A percentile compares a stretch with the other conserved stretches of the same genome.
phyloP scores from a whole-genome alignment of 495 filamentous ascomycete genomes.

The Penicillium verhagenii region DNA sequence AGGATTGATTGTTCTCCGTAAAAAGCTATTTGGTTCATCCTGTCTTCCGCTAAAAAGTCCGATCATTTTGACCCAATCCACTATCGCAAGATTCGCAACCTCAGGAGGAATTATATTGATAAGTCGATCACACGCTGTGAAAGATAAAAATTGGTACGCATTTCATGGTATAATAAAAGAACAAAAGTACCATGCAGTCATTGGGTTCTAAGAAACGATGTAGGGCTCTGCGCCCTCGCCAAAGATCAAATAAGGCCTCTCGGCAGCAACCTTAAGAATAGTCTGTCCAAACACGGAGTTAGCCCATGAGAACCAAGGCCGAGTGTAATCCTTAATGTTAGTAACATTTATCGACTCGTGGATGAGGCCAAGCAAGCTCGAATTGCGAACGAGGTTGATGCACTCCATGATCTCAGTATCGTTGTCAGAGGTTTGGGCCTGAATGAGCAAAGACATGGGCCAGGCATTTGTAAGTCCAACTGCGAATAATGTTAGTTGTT shows the following conservation, averaged over 20 bases:
- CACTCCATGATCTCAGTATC: slow-evolving; percentile 76
- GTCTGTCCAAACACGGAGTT: slow-evolving; percentile 96
- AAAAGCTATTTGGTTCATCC: no score
- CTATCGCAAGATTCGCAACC: no score
- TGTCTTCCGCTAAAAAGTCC: no score
- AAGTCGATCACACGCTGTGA: background rate
- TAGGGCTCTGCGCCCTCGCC: slow-evolving; percentile 51
- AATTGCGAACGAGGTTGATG: slow-evolving; percentile 69
- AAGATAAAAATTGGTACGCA: background rate
- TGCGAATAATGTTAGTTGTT: slow-evolving; percentile 9
- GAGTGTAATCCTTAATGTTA: slow-evolving; percentile 68
- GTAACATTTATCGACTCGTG: slow-evolving; percentile 94
- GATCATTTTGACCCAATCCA: no score
- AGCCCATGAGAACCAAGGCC: slow-evolving; percentile 97
- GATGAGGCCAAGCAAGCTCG: slow-evolving; percentile 73
- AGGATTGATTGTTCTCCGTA: no score
- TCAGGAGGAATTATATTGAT: no score
- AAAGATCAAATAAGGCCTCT: slow-evolving; percentile 89
- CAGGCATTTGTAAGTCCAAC: slow-evolving; percentile 88
- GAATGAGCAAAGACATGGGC: slow-evolving; percentile 92
- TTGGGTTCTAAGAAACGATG: slow-evolving; percentile 10
- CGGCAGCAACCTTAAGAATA: slow-evolving; percentile 79
- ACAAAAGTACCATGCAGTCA: background rate
- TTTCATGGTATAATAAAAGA: background rate
- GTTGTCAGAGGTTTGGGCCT: slow-evolving; percentile 86